Percentiles rank a stretch among this genome's conserved stretches.
phyloP scores from a whole-genome alignment of 805 yeast genomes.

The Yamadazyma laniorum region DNA sequence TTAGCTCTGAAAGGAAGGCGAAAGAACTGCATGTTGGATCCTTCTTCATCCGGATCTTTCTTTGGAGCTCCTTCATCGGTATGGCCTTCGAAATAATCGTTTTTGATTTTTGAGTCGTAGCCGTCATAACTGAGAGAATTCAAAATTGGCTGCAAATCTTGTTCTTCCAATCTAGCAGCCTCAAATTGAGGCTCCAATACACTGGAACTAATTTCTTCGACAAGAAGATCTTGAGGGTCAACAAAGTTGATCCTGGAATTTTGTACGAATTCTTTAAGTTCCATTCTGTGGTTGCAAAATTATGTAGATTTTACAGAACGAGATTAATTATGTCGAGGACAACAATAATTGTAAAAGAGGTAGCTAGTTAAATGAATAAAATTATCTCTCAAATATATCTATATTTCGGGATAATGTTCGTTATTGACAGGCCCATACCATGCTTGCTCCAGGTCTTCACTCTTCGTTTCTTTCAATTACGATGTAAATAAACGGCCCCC shows the following conservation, averaged over 20 bases:
- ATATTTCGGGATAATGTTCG: too few relatives aligned
- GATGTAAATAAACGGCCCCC: too few relatives aligned
- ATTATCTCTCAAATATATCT: too few relatives aligned
- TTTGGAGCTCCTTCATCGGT: slow-evolving; percentile 15
- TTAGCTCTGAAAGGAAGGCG: slow-evolving; percentile 16
- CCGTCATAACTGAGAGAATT: slow-evolving; percentile 3
- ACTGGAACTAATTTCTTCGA: slow-evolving; percentile 1
- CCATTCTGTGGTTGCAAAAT: slow-evolving; percentile 13
- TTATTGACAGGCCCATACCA: too few relatives aligned
- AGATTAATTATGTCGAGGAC: too few relatives aligned
- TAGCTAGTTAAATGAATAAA: too few relatives aligned
- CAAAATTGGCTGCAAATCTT: slow-evolving; percentile 1
- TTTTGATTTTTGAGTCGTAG: background rate
- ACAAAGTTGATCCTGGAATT: slow-evolving; percentile 3
- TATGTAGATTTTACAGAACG: background rate
- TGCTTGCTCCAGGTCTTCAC: too few relatives aligned
- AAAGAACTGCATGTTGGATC: slow-evolving; percentile 18
- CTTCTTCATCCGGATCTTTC: slow-evolving; percentile 12
- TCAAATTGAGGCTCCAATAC: background rate
- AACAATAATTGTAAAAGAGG: too few relatives aligned
- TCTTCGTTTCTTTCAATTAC: too few relatives aligned
- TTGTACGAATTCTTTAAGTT: slow-evolving; percentile 2
- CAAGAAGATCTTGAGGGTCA: slow-evolving; percentile 5
- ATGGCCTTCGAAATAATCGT: slow-evolving; percentile 13
- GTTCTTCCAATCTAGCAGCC: background rate